Evolutionary conservation across 257 asterid species (phyloP), one percentile per base, ranked within the genome.

Genomic region (Przewalskia tangutica): DNA sequence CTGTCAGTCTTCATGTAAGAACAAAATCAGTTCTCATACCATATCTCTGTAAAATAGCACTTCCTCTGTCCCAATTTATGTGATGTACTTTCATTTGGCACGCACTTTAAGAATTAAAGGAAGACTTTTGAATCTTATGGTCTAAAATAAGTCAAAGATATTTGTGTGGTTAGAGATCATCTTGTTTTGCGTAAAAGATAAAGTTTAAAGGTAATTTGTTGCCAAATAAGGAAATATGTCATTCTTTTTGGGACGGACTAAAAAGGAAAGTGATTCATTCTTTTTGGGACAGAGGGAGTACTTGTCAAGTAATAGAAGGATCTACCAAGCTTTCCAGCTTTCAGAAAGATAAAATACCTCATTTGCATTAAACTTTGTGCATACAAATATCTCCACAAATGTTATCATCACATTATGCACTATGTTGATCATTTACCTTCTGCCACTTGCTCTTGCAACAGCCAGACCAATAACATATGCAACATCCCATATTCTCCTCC

Each of bases 361-460:
- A 73, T 12, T 18, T 48, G 79, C 44, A 23, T 51, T 48, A 50
- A 48, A 18, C 58, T 2, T 70, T 70, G 6, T 23, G 44, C 17
- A 73, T 50, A 46, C 20, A 73, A 27, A 13, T 46, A 71, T 73
- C 20, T 48, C 79, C 62, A 50, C 44, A 73, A 27, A 73, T 73
- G 79, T 13, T 73, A 8, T 23, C 62, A 13, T 60, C 62, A 58
- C 16, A 12, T 0, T 5, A 34, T 86, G 58, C 55, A 48, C 63
- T 51, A 40, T 59, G 17, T 40, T 51, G 73, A 80, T 66, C 20
- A 87, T 86, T 84, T 88, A 93, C 99, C 91, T 92, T 95, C 88
- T 81, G 91, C 99, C 97, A 96, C 77, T 85, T 89, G 82, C 84
- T 89, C 81, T 88, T 89, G 86, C 97, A 94, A 83, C 94, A 96